These are phyloP conservation scores for Rhizoctonia solani DNA, from an alignment of 1,284 basidiomycete genomes.

Conservation along the genomic window DNA sequence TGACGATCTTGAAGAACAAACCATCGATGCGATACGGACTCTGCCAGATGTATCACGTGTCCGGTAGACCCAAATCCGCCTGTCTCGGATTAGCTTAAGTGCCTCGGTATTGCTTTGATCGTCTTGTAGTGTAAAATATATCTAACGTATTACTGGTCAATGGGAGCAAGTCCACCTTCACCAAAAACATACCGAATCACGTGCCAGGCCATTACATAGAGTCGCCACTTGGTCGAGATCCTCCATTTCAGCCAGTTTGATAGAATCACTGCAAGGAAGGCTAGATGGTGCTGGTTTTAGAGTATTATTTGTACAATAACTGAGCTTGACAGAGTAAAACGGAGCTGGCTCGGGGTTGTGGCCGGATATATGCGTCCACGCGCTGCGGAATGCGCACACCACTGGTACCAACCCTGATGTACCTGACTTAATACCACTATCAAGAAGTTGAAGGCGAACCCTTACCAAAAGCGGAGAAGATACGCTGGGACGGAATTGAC, in stretches of 20 bases:
- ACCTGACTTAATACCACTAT: not conserved
- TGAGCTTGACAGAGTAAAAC: conserved; percentile 66
- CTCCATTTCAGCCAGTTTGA: conserved; percentile 45
- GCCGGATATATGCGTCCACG: conserved; percentile 55
- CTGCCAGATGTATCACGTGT: conserved; percentile 42
- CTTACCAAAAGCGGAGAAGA: conserved; percentile 67
- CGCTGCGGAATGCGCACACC: conserved; percentile 52
- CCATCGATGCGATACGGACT: conserved; percentile 61
- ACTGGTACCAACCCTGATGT: conserved; percentile 48
- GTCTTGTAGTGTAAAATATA: conserved; percentile 57
- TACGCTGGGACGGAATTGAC: conserved; percentile 51
- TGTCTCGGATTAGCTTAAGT: conserved; percentile 51
- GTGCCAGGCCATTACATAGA: conserved; percentile 61
- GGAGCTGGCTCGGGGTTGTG: conserved; percentile 48
- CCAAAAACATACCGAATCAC: conserved; percentile 51
- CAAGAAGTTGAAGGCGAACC: not conserved
- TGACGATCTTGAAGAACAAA: conserved; percentile 62
- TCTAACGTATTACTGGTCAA: not conserved
- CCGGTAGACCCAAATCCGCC: conserved; percentile 64
- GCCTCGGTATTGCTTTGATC: conserved; percentile 56
- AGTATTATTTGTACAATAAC: conserved; percentile 56
- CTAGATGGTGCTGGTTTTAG: conserved; percentile 42
- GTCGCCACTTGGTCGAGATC: conserved; percentile 51
- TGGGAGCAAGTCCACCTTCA: not conserved
- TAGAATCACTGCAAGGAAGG: conserved; percentile 46